Evolutionary conservation across 2,329 filamentous ascomycete genomes (phyloP), one percentile per base, ranked within the genome.

Genomic region (Elsinoe perseae): DNA sequence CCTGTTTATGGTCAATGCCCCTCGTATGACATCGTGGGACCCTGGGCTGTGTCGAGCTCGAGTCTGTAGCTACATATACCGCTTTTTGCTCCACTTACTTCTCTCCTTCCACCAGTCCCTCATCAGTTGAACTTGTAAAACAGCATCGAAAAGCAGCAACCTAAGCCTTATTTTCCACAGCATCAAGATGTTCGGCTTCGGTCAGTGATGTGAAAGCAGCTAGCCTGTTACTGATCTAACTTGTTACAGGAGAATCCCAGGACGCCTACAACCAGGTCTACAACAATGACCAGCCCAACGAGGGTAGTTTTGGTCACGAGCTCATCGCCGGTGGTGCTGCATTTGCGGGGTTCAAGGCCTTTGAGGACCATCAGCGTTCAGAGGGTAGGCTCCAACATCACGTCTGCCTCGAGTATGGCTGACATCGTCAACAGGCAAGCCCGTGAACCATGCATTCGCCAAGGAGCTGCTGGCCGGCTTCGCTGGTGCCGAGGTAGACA

Each of bases 341-440:
- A 60, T 92, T 92, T 68, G 84, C 82, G 61, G 88, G 83, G 64
- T 86, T 92, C 80, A 89, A 89, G 77, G 75, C 84, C 27, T 91
- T 84, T 64, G 86, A 91, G 73, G 84, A 89, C 70, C 77, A 81
- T 65, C 85, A 89, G 75, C 83, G 85, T 65, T 75, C 72, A 56
- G 76, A 87, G 68, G 86, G 84, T 83, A 74, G 23, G 74, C 20
- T 50, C 12, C 30, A 56, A 12, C 20, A 12, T 30, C 20, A 46
- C 25, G n/a, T 16, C n/a, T 20, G 1, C 16, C 20, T n/a, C n/a
- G 30, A 14, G 9, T 1, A 54, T 8, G 21, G 16, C 46, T 53
- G 25, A 53, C 46, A 1, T n/a, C 8, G 3, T 38, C 6, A n/a
- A 21, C 56, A 86, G 83, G 85, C 73, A 83, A 89, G 76, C 69